Percentiles rank a stretch among this genome's conserved stretches.
Evolutionary conservation across 768 basidiomycete species (phyloP).

Genomic region (Pulveroboletus sp.): DNA sequence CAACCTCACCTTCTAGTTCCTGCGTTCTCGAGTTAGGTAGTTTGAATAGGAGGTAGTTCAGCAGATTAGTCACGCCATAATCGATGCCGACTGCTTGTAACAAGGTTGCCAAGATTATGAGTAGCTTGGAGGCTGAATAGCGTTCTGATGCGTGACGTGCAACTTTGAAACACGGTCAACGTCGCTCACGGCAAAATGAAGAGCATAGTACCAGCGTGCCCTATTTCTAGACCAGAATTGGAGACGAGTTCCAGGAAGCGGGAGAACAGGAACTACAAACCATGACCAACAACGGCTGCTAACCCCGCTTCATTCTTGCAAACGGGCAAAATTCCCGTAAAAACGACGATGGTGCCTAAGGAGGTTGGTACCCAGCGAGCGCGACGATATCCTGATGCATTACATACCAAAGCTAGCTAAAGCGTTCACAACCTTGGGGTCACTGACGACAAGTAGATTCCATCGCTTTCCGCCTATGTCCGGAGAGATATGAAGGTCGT

Average conservation of each 20-base stretch:
- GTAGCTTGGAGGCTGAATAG: slow-evolving; percentile 39
- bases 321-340: slow-evolving; percentile 82
- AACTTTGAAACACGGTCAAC: slow-evolving; percentile 33
- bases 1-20: slow-evolving; percentile 67
- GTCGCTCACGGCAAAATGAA: not conserved
- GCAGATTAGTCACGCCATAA: slow-evolving; percentile 42
- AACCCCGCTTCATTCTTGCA: slow-evolving; percentile 75
- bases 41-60: slow-evolving; percentile 52
- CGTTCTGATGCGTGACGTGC: slow-evolving; percentile 54
- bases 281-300: slow-evolving; percentile 81
- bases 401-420: slow-evolving; percentile 63
- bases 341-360: slow-evolving; percentile 74
- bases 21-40: slow-evolving; percentile 80
- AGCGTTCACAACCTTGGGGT: slow-evolving; percentile 68
- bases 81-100: slow-evolving; percentile 52
- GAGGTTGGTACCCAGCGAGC: not conserved
- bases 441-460: slow-evolving; percentile 77
- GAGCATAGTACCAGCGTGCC: slow-evolving; percentile 55
- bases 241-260: not conserved
- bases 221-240: slow-evolving; percentile 53
- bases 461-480: slow-evolving; percentile 38
- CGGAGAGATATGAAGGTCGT: not conserved
- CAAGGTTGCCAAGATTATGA: slow-evolving; percentile 37
- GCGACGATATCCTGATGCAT: not conserved
- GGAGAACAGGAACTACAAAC: slow-evolving; percentile 32